Conservation (phyloP, 1,284 basidiomycete genomes). For the Austroboletus olivaceoglutinosus region DNA sequence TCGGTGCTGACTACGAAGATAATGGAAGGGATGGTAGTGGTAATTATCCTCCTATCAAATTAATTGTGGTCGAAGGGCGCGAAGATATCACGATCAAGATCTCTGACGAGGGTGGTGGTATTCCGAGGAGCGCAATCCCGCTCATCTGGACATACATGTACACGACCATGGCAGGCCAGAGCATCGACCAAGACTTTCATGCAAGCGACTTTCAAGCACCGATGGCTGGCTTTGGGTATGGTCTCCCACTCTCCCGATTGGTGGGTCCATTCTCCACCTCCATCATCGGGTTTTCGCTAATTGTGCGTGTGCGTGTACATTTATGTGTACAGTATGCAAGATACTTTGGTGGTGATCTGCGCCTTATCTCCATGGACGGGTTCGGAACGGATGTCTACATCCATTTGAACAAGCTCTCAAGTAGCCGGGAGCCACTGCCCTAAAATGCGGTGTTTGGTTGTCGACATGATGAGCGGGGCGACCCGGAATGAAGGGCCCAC, state of each 20-base stretch:
- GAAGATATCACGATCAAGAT: conserved; percentile 99
- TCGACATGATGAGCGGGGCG: neutral
- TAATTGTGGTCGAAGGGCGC: conserved; percentile 92
- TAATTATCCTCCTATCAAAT: conserved; percentile 90
- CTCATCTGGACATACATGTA: conserved; percentile 99
- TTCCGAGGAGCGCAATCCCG: conserved; percentile 89
- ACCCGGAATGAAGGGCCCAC: neutral
- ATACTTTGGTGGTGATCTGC: conserved; percentile 97
- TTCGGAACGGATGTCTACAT: conserved; percentile 93
- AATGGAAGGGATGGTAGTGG: conserved; percentile 1
- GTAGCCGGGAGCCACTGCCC: conserved; percentile 73
- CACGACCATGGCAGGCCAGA: conserved; percentile 93
- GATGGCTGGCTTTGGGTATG: conserved; percentile 98
- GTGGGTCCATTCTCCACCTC: conserved; percentile 49
- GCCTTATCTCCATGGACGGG: conserved; percentile 97
- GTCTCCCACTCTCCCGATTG: conserved; percentile 85
- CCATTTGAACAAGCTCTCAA: conserved; percentile 84
- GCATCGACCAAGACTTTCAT: conserved; percentile 81
- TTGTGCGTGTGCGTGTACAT: conserved; percentile 6
- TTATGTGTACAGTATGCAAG: conserved; percentile 69
- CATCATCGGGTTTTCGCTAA: conserved; percentile 9
- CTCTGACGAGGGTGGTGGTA: conserved; percentile 93
- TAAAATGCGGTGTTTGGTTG: conserved; percentile 24
- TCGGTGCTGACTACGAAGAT: conserved; percentile 80
- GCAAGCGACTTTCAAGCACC: conserved; percentile 96